Percentiles rank a stretch among this genome's conserved stretches.
Conservation (phyloP, 441 rosid genomes). For the Corymbia citriodora region DNA sequence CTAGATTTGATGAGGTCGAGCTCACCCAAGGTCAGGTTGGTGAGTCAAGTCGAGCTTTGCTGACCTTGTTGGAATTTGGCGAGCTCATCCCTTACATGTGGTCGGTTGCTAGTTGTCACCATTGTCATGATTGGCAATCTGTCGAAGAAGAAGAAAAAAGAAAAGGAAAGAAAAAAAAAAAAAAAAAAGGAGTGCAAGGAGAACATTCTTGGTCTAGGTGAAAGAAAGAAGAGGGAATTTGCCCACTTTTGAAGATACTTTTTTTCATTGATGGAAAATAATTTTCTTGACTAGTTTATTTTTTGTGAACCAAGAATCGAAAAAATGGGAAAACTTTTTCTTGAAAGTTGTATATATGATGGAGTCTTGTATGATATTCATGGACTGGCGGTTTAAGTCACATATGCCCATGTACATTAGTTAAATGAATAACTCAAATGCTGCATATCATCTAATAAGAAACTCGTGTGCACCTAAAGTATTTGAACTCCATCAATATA, state of each 20-base stretch:
- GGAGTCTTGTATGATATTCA: no score
- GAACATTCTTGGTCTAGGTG: not conserved
- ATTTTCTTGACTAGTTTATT: not conserved
- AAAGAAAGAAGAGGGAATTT: not conserved
- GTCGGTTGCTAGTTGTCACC: fast-evolving
- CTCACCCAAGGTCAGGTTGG: no score
- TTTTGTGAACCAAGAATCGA: not conserved
- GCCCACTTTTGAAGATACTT: not conserved
- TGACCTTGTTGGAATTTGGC: fast-evolving
- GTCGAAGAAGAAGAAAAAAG: fast-evolving
- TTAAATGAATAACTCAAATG: not conserved
- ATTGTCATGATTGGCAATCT: no score
- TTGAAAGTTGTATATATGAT: not conserved
- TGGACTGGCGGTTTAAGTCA: not conserved
- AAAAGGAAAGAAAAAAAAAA: no score
- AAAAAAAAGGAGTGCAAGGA: not conserved
- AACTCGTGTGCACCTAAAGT: no score
- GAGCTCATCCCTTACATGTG: fast-evolving
- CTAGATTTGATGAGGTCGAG: fast-evolving
- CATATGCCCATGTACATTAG: not conserved
- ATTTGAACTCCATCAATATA: not conserved
- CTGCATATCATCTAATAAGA: not conserved
- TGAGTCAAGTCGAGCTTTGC: fast-evolving
- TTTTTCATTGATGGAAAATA: fast-evolving
- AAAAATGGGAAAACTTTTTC: fast-evolving